Percentiles rank a stretch among this genome's conserved stretches.
Evolutionary conservation across 202 grass and related monocot species (phyloP).

Genomic region (Bolboschoenoplectus hybrid): DNA sequence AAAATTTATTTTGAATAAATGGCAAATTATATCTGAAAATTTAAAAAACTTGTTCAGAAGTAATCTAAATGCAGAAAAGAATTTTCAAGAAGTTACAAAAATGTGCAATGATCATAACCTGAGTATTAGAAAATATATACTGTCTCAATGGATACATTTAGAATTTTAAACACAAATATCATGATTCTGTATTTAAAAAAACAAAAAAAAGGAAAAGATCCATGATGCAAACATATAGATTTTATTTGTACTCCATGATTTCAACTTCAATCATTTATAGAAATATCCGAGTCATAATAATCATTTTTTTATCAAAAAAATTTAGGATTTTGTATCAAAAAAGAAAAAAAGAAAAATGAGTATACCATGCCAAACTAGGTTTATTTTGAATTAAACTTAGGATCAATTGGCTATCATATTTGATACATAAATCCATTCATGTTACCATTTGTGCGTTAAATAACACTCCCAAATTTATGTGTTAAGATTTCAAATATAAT

Average conservation of each 20-base stretch:
- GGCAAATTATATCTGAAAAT: too few relatives aligned
- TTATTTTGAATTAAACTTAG: not conserved
- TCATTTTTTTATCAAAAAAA: not conserved
- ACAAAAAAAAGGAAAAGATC: not conserved
- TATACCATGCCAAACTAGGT: not conserved
- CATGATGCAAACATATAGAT: not conserved
- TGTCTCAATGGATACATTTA: not conserved
- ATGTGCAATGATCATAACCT: not conserved
- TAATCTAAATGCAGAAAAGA: too few relatives aligned
- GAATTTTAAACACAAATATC: not conserved
- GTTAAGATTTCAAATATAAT: too few relatives aligned
- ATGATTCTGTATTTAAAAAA: not conserved
- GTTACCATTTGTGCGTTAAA: too few relatives aligned
- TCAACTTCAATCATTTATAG: not conserved
- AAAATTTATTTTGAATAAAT: too few relatives aligned
- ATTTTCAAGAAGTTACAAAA: not conserved
- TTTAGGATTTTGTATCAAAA: not conserved
- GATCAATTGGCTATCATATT: too few relatives aligned
- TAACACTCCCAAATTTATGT: too few relatives aligned
- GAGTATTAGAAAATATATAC: too few relatives aligned
- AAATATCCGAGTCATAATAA: not conserved
- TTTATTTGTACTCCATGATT: not conserved
- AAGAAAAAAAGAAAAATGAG: not conserved
- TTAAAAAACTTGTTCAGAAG: too few relatives aligned
- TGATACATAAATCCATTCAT: too few relatives aligned